Base-by-base conservation (phyloP, 495 filamentous ascomycete species). In the Mytilinidion resinicola region DNA sequence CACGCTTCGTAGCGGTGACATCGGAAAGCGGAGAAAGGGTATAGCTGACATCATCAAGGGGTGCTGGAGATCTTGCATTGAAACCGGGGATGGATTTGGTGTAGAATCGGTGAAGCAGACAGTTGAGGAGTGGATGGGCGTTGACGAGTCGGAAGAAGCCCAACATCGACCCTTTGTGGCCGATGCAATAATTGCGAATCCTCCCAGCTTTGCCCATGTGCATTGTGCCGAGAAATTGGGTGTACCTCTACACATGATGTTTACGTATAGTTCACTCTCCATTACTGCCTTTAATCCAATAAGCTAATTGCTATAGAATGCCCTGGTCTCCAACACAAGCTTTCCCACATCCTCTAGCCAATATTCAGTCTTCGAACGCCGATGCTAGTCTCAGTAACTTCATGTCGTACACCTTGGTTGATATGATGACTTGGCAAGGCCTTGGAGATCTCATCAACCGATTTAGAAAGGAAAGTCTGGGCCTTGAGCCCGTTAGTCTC, bases 361-460 rank as follows among this genome's bases (percentile, higher is more conserved):
- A 82, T 61, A 68, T 83, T 43, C 72, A 76, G 36, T 73, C 72
- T 14, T 74, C 74, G 0, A 71, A 74, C 30, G 75, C 70, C 8
- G 78, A 76, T 59, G 57, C 71, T 25, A 67, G 64, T 25, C 67
- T 76, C 12, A 78, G 77, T 1, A 86, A 86, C 68, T 81, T 75
- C 61, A 71, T 85, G 15, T 82, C 80, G 0, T 85, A 85, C 66
- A 74, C 73, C 3, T 66, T 85, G 30, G 80, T 85, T 14, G 85
- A 88, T 43, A 79, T 80, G 74, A 66, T 86, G 53, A 86, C 82
- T 9, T 86, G 85, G 83, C 82, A 86, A 72, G 84, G 83, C 1
- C 68, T 87, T 0, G 81, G 80, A 9, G 82, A 83, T 62, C 67
- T 85, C 17, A 80, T 85, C 58, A 86, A 87, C 64, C 63, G 63